Evolutionary conservation across 176 grass and related monocot genomes (phyloP).

Genomic region (Bolboschoenus planiculmis): DNA sequence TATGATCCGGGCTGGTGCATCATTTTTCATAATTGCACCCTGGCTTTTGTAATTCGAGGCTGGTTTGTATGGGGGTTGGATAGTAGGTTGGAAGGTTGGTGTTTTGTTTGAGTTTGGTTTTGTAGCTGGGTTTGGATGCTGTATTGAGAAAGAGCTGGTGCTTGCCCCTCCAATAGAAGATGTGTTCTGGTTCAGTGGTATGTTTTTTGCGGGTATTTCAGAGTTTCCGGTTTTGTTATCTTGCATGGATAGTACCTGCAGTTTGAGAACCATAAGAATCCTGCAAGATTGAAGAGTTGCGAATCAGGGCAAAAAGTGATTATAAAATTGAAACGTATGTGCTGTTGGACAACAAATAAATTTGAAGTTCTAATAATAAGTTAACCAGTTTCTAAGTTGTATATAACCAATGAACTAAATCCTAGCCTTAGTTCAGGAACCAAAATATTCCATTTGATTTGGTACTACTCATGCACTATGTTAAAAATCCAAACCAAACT

Average conservation of each 20-base stretch:
- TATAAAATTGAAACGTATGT: not conserved
- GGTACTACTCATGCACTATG: not conserved
- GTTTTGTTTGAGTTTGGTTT: slow-evolving; percentile 27
- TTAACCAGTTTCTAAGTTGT: not conserved
- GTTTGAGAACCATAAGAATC: slow-evolving; percentile 64
- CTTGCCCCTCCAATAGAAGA: slow-evolving; percentile 33
- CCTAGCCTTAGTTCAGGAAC: not conserved
- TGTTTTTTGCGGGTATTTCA: slow-evolving; percentile 23
- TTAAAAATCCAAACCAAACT: not conserved
- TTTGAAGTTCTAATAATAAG: not conserved
- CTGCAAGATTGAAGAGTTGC: slow-evolving; percentile 36
- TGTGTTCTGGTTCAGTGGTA: slow-evolving; percentile 6
- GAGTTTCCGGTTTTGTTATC: slow-evolving; percentile 57
- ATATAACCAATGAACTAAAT: not conserved
- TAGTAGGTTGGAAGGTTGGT: slow-evolving; percentile 41
- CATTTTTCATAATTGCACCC: slow-evolving; percentile 82
- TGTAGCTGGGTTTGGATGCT: slow-evolving; percentile 25
- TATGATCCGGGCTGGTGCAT: slow-evolving; percentile 82
- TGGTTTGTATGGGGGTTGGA: slow-evolving; percentile 66
- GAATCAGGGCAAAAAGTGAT: not conserved
- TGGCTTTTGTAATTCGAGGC: slow-evolving; percentile 67
- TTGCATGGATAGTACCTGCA: slow-evolving; percentile 52
- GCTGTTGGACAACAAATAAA: not conserved
- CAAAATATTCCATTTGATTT: not conserved
- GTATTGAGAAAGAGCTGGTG: slow-evolving; percentile 27